phyloP scores from a whole-genome alignment of 352 stramenopile genomes.

The Globisporangium abappressorium region DNA sequence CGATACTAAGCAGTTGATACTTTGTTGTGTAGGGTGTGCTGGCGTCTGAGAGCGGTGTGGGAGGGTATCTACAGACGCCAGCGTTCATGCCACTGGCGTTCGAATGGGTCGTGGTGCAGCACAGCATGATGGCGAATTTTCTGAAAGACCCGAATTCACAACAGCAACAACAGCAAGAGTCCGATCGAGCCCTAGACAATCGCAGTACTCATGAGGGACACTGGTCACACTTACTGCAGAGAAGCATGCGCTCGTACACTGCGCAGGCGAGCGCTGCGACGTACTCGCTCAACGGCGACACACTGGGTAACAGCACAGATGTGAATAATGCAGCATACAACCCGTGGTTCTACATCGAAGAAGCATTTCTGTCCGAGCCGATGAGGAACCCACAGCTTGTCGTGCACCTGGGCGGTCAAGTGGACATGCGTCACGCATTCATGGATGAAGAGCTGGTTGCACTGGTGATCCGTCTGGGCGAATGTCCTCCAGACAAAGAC shows the following conservation, averaged over 20 bases:
- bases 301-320: constrained; percentile 35
- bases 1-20: neutral
- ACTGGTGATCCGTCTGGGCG: constrained; percentile 13
- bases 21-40: constrained; percentile 35
- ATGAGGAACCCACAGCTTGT: constrained; percentile 44
- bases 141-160: neutral
- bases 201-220: neutral
- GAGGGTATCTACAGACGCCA: constrained; percentile 43
- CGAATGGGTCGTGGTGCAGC: constrained; percentile 56
- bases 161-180: neutral
- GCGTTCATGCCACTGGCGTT: constrained; percentile 29
- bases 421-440: constrained; percentile 49
- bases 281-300: constrained; percentile 36
- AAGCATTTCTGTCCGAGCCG: constrained; percentile 50
- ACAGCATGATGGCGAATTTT: constrained; percentile 28
- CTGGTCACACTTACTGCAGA: constrained; percentile 42
- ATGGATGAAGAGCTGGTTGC: constrained; percentile 31
- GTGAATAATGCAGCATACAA: constrained; percentile 39
- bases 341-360: constrained; percentile 62
- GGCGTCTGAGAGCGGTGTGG: constrained; percentile 14
- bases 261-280: constrained; percentile 29
- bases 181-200: neutral
- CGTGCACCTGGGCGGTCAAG: constrained; percentile 60
- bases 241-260: constrained; percentile 35
- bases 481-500: neutral